Conservation (phyloP, 352 stramenopile genomes). For the Pythium plurisporium region DNA sequence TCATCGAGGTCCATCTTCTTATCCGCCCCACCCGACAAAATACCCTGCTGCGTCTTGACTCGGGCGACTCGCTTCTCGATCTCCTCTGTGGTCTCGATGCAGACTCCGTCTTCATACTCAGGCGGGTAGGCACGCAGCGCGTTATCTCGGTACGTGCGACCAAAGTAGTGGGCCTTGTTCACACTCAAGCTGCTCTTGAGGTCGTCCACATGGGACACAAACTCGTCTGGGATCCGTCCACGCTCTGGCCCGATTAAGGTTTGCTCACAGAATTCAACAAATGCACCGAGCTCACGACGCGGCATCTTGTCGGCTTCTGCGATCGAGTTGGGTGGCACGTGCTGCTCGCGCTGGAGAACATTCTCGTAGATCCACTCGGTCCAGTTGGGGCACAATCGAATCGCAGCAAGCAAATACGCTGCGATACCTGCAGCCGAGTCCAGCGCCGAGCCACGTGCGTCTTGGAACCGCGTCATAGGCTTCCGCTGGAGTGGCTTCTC, state of each 20-base stretch:
- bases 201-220: constrained; percentile 43
- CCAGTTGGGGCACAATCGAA: constrained; percentile 76
- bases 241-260: constrained; percentile 34
- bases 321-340: constrained; percentile 20
- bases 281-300: constrained; percentile 43
- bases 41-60: constrained; percentile 23
- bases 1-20: constrained; percentile 11
- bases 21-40: constrained; percentile 2
- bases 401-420: constrained; percentile 53
- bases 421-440: constrained; percentile 51
- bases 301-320: constrained; percentile 21
- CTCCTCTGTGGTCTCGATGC: constrained; percentile 39
- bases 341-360: constrained; percentile 12
- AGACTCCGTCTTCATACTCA: constrained; percentile 46
- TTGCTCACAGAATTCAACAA: constrained; percentile 48
- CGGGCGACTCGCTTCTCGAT: constrained; percentile 48
- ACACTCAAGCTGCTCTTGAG: constrained; percentile 27
- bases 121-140: constrained; percentile 44
- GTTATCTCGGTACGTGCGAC: constrained; percentile 25
- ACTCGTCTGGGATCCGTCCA: constrained; percentile 31
- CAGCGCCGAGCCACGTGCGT: constrained; percentile 29
- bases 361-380: constrained; percentile 76
- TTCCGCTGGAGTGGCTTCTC: constrained; percentile 33
- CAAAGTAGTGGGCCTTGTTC: constrained; percentile 13
- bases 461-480: constrained; percentile 1